Evolutionary conservation across 1,284 basidiomycete species (phyloP).

Genomic region (Chalciporus sp.): DNA sequence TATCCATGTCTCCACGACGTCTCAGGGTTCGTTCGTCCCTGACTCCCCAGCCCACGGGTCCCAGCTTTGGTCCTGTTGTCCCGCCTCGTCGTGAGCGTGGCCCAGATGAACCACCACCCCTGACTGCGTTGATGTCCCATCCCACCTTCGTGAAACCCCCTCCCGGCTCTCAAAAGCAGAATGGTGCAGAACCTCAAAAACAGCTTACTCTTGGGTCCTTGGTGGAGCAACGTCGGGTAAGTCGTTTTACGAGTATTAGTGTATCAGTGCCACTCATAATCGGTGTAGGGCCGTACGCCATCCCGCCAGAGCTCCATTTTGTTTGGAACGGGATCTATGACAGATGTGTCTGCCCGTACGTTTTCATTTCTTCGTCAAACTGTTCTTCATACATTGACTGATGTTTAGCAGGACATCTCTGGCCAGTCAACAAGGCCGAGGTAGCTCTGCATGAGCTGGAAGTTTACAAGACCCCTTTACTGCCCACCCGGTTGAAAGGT

Average conservation of each 20-base stretch:
- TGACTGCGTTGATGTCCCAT: slow-evolving; percentile 58
- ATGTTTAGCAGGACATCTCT: slow-evolving; percentile 33
- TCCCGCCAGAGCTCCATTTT: slow-evolving; percentile 52
- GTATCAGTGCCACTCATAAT: slow-evolving; percentile 5
- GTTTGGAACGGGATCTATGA: slow-evolving; percentile 42
- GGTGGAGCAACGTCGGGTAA: slow-evolving; percentile 57
- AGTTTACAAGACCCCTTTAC: slow-evolving; percentile 72
- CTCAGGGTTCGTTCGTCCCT: slow-evolving; percentile 67
- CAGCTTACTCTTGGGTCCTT: slow-evolving; percentile 62
- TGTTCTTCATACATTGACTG: slow-evolving; percentile 10
- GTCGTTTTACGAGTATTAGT: slow-evolving; percentile 24
- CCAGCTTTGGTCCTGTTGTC: slow-evolving; percentile 48
- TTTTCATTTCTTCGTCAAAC: slow-evolving; percentile 12
- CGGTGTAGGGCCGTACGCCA: slow-evolving; percentile 45
- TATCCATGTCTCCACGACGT: slow-evolving; percentile 45
- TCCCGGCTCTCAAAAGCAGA: slow-evolving; percentile 37
- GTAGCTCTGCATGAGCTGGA: slow-evolving; percentile 69
- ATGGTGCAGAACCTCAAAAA: slow-evolving; percentile 33
- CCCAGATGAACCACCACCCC: slow-evolving; percentile 67
- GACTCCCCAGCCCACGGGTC: slow-evolving; percentile 64
- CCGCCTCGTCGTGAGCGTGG: slow-evolving; percentile 43
- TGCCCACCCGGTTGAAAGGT: slow-evolving; percentile 66
- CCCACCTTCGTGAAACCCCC: slow-evolving; percentile 73
- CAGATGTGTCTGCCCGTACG: slow-evolving; percentile 36
- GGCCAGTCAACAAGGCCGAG: slow-evolving; percentile 55